These are phyloP conservation scores for Oldenlandia corymbosa DNA, from an alignment of 257 asterid species.

Conservation along the genomic window DNA sequence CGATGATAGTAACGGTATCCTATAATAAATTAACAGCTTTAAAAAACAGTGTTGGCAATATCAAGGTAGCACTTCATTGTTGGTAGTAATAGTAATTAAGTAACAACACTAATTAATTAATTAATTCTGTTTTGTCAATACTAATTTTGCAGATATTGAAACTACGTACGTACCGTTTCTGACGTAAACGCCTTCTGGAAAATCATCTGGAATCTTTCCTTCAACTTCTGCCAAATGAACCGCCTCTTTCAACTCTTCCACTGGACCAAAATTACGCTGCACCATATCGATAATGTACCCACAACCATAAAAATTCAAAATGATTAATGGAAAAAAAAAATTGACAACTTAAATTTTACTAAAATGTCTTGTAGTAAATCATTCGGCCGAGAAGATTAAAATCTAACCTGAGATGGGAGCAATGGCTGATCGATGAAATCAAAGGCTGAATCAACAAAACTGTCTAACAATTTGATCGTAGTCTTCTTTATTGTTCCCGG, in stretches of 20 bases:
- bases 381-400: too few relatives aligned
- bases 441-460: slow-evolving; percentile 37
- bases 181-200: slow-evolving; percentile 56
- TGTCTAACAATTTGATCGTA: slow-evolving; percentile 33
- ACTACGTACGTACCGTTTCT: slow-evolving; percentile 41
- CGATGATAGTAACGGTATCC: too few relatives aligned
- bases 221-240: slow-evolving; percentile 21
- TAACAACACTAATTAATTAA: too few relatives aligned
- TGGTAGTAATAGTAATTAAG: too few relatives aligned
- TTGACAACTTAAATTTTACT: too few relatives aligned
- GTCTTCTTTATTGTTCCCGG: slow-evolving; percentile 26
- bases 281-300: too few relatives aligned
- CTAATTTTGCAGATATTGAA: not conserved
- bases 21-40: too few relatives aligned
- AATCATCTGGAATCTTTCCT: slow-evolving; percentile 55
- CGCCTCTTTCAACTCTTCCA: slow-evolving; percentile 45
- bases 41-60: too few relatives aligned
- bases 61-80: too few relatives aligned
- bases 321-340: not conserved
- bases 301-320: not conserved
- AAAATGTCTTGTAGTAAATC: too few relatives aligned
- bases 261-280: slow-evolving; percentile 63
- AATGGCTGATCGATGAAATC: slow-evolving; percentile 43
- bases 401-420: slow-evolving; percentile 55
- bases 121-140: too few relatives aligned